Evolutionary conservation across 768 basidiomycete species (phyloP).

Genomic region (Ramaria sp.): DNA sequence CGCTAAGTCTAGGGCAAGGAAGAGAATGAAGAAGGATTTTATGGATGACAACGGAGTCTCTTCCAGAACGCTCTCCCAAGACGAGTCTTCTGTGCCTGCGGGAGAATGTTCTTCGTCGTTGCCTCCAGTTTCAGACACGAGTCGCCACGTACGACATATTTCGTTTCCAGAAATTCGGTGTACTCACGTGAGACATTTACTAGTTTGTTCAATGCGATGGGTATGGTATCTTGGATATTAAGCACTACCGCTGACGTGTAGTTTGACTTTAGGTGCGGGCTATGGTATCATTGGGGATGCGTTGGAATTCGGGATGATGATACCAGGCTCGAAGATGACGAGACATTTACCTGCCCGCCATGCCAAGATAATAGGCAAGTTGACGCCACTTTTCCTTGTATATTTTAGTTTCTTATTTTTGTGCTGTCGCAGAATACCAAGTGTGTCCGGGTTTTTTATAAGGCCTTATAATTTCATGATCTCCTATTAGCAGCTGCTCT

Average conservation of each 20-base stretch:
- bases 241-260: background rate
- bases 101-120: background rate
- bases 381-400: background rate
- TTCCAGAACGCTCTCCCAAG: background rate
- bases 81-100: background rate
- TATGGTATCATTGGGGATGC: constrained; percentile 46
- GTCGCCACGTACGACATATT: background rate
- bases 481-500: background rate
- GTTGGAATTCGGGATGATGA: constrained; percentile 30
- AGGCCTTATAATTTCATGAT: background rate
- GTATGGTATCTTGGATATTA: constrained; percentile 11
- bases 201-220: constrained; percentile 27
- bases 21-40: background rate
- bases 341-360: constrained; percentile 31
- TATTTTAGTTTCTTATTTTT: background rate
- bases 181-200: background rate
- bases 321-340: constrained; percentile 21
- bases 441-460: background rate
- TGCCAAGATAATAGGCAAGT: constrained; percentile 19
- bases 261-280: constrained; percentile 23
- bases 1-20: background rate
- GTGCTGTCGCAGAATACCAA: background rate
- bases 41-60: background rate
- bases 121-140: background rate
- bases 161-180: background rate